phyloP scores from a whole-genome alignment of 345 rosid species.

The Aquilaria sinensis region DNA sequence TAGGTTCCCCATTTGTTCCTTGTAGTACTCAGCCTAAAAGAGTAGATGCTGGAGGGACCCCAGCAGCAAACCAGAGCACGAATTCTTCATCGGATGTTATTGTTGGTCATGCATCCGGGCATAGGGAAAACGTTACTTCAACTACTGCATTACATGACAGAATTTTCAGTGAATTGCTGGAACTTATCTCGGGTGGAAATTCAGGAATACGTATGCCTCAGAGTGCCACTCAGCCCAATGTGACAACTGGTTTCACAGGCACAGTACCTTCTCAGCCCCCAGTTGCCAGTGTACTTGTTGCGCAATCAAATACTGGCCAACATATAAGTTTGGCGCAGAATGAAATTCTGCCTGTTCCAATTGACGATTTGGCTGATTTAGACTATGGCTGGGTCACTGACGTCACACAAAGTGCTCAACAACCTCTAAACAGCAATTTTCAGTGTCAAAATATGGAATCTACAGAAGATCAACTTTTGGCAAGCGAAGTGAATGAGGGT shows the following conservation, averaged over 20 bases:
- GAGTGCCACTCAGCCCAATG: conserved; percentile 14
- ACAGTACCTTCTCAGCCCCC: conserved; percentile 17
- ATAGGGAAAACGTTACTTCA: conserved; percentile 12
- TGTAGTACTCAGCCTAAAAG: conserved; percentile 24
- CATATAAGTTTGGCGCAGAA: conserved; percentile 7
- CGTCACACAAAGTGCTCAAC: conserved; percentile 17
- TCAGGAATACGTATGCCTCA: conserved; percentile 15
- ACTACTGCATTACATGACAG: conserved; percentile 11
- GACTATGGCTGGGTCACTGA: conserved; percentile 13
- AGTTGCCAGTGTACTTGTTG: conserved; percentile 9
- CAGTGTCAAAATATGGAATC: conserved; percentile 10
- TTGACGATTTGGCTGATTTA: conserved; percentile 12
- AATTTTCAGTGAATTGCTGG: conserved; percentile 13
- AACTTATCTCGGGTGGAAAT: conserved; percentile 5
- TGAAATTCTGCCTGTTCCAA: conserved; percentile 16
- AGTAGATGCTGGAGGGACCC: conserved; percentile 14
- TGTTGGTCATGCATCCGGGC: conserved; percentile 11
- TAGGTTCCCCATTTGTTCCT: conserved; percentile 23
- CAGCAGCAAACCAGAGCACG: conserved; percentile 7
- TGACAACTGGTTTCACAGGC: conserved; percentile 4
- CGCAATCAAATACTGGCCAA: conserved; percentile 15
- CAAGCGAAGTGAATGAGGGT: conserved; percentile 15
- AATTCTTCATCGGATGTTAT: conserved; percentile 17
- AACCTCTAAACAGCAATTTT: conserved; percentile 13
- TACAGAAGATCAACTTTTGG: conserved; percentile 13